These are phyloP conservation scores for Phytomonas sp. DNA, from an alignment of 208 protist genomes.

Conservation along the genomic window DNA sequence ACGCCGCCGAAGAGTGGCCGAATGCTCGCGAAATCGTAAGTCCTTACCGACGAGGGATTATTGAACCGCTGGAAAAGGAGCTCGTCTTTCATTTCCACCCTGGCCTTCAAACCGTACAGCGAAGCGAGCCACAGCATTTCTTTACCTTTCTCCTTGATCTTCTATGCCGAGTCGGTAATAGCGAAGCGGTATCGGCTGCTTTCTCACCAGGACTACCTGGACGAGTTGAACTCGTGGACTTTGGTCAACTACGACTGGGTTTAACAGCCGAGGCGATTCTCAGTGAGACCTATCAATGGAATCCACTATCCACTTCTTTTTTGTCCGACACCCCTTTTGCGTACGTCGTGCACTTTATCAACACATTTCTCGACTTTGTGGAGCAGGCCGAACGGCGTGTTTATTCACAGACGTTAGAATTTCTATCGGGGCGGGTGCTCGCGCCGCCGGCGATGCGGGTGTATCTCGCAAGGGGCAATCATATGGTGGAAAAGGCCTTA, in stretches of 20 bases:
- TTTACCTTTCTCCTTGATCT: constrained; percentile 54
- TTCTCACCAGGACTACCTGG: neutral
- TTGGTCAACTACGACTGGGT: constrained; percentile 16
- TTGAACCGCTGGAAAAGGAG: constrained; percentile 43
- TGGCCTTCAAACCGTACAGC: constrained; percentile 30
- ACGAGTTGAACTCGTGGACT: neutral
- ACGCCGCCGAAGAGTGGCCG: neutral
- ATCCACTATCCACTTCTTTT: constrained; percentile 13
- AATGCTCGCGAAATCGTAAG: constrained; percentile 16
- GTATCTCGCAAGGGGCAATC: constrained; percentile 18
- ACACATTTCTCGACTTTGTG: constrained; percentile 33
- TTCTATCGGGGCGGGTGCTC: constrained; percentile 21
- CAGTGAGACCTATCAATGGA: constrained; percentile 42
- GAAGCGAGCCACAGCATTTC: constrained; percentile 60
- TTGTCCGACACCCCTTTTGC: constrained; percentile 15
- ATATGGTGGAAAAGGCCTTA: constrained; percentile 23
- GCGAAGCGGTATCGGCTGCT: constrained; percentile 2
- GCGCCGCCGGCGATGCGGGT: constrained; percentile 16
- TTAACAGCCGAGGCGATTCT: constrained; percentile 33
- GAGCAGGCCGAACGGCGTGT: constrained; percentile 12
- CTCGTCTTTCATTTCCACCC: constrained; percentile 60
- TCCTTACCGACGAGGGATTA: constrained; percentile 23
- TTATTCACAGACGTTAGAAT: constrained; percentile 9
- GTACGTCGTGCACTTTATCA: constrained; percentile 25
- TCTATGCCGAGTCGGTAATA: constrained; percentile 19